Base-by-base conservation (phyloP, 2,329 filamentous ascomycete species). In the Talaromyces sp. region DNA sequence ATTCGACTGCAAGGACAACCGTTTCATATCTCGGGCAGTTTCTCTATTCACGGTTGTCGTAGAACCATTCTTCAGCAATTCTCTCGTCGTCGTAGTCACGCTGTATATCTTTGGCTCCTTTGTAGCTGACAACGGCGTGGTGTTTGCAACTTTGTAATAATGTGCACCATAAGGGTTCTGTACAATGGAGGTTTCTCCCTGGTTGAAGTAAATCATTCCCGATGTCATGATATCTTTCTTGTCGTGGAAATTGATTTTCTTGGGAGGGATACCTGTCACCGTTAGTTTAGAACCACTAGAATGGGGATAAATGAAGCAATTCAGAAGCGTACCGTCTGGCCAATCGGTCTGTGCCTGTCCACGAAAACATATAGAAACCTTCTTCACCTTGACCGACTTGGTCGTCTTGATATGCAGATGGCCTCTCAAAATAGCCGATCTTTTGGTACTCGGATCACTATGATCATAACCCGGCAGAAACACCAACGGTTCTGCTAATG, bases 351-450 rank as follows among this genome's bases (percentile, higher is more conserved):
- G 86, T 2, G 92, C 91, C 72, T 87, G 89, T 33, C 93, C 95
- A 44, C 88, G 85, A 68, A 99, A 90, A 70, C 91, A 93, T 59
- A 99, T 81, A 5, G 90, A 92, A 25, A 99, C 85, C 3, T 91
- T 89, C 80, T 96, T 97, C 68, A 99, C 88, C 77, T 99, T 99
- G 54, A 92, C 87, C 67, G 91, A 90, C 73, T 98, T 98, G 52
- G 90, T 88, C 12, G 98, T 85, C 64, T 88, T 88, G 42, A 99
- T 75, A 69, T 91, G 88, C 62, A 99, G 77, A 67, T 88, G 92
- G 18, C 95, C 95, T 62, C 95, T 85, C 14, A 99, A 82, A 72
- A 99, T 88, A 1, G 93, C 90, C 6, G 92, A 93, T 60, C 84
- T 89, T 58, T 86, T 83, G 2, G 84, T 82, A 11, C 86, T 83